phyloP scores from a whole-genome alignment of 495 filamentous ascomycete genomes.

The Neurospora sp. region DNA sequence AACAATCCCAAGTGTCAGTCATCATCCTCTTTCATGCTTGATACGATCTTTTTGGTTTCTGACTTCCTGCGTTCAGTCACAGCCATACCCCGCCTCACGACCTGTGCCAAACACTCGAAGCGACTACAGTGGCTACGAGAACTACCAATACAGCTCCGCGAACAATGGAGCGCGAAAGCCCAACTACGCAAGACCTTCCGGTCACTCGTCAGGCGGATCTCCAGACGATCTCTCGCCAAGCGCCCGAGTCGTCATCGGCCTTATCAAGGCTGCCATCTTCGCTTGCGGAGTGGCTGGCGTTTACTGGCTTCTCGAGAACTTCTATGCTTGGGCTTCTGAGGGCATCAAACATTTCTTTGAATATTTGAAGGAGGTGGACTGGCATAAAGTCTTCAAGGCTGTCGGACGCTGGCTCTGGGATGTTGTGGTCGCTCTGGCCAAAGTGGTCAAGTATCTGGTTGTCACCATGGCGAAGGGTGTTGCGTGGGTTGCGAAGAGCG shows the following conservation, averaged over 20 bases:
- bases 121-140: neutral
- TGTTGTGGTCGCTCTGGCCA: neutral
- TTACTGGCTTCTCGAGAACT: neutral
- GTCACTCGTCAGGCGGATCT: neutral
- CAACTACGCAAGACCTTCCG: neutral
- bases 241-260: neutral
- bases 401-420: neutral
- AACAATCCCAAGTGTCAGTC: neutral
- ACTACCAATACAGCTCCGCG: too few species aligned
- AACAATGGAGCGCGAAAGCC: too few species aligned
- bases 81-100: neutral
- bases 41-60: too few species aligned
- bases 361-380: neutral
- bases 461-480: neutral
- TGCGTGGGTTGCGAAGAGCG: neutral
- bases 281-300: neutral
- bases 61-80: neutral
- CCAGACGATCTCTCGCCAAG: neutral
- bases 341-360: neutral
- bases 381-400: neutral
- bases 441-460: neutral
- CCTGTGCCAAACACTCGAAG: neutral
- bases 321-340: neutral
- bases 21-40: neutral
- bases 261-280: neutral